A percentile compares a stretch with the other conserved stretches of the same genome.
Evolutionary conservation across 352 stramenopile genomes (phyloP).

Genomic region (Phytopythium helicoides): DNA sequence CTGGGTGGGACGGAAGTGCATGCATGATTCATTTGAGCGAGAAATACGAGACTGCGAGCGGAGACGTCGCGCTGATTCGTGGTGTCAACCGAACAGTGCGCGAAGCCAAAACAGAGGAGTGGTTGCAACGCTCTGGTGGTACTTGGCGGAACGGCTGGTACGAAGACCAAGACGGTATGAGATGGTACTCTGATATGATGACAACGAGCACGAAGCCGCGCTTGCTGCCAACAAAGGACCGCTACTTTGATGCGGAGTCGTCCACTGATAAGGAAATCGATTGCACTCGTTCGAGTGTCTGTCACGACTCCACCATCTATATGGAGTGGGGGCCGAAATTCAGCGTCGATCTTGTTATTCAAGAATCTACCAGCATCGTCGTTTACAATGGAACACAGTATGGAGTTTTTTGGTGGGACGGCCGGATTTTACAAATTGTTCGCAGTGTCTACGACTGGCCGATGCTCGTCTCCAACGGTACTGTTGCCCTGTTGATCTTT

Average conservation of each 20-base stretch:
- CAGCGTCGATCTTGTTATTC: no score
- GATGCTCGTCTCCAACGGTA: neutral
- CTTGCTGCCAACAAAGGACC: no score
- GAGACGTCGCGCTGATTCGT: neutral
- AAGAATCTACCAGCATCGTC: neutral
- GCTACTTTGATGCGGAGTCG: slow-evolving; percentile 1
- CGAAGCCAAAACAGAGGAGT: neutral
- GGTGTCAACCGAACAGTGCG: neutral
- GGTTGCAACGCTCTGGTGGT: slow-evolving; percentile 1
- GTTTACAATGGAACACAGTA: slow-evolving; percentile 3
- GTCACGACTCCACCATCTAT: no score
- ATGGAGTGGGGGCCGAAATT: no score
- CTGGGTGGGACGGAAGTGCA: slow-evolving; percentile 4
- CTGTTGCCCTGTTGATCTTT: neutral
- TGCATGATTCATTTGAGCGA: slow-evolving; percentile 1
- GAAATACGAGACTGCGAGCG: neutral
- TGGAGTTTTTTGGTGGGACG: slow-evolving; percentile 4
- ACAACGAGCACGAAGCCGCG: no score
- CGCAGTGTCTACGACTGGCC: slow-evolving; percentile 5
- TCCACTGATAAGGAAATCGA: no score
- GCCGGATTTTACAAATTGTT: neutral
- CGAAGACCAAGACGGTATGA: neutral
- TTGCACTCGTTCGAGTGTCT: no score
- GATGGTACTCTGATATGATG: slow-evolving; percentile 5
- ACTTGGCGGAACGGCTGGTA: slow-evolving; percentile 9